A percentile compares a stretch with the other conserved stretches of the same genome.
These are phyloP conservation scores for Talaromyces thailandensis DNA, from an alignment of 495 filamentous ascomycete genomes.

Conservation along the genomic window DNA sequence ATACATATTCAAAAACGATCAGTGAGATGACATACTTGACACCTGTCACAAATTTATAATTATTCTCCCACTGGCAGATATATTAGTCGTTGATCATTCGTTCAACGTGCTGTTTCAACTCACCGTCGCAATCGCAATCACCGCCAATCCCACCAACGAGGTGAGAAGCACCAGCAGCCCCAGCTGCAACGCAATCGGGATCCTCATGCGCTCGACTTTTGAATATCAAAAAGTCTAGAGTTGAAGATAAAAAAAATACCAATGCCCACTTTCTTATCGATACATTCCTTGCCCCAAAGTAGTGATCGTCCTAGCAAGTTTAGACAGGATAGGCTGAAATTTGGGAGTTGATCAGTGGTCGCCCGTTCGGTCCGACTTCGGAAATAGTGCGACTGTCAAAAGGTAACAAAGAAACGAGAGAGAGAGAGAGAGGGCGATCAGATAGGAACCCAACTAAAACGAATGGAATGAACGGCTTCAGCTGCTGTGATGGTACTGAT, in stretches of 20 bases:
- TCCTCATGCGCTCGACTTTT: slow-evolving; percentile 48
- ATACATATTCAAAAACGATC: not conserved
- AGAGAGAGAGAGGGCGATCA: not conserved
- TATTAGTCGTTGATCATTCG: slow-evolving; percentile 14
- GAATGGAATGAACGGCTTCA: not conserved
- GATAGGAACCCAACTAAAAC: not conserved
- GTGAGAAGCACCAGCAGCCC: slow-evolving; percentile 63
- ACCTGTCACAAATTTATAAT: slow-evolving; percentile 61
- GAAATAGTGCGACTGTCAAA: not conserved
- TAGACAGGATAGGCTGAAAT: not conserved
- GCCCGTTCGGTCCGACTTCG: not conserved
- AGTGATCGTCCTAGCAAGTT: not conserved
- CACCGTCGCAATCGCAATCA: slow-evolving; percentile 57
- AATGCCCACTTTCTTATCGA: not conserved
- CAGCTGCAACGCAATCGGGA: slow-evolving; percentile 77
- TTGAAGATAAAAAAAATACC: not conserved
- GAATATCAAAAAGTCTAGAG: not conserved
- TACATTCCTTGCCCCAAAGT: not conserved
- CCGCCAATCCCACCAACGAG: slow-evolving; percentile 56
- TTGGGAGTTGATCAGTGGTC: not conserved
- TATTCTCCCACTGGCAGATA: slow-evolving; percentile 54
- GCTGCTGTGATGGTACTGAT: not conserved
- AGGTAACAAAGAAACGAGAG: not conserved
- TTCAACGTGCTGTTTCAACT: slow-evolving; percentile 2
- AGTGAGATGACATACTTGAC: slow-evolving; percentile 39